These are phyloP conservation scores for Lonicera japonica DNA, from an alignment of 129 eudicot genomes.

Conservation along the genomic window DNA sequence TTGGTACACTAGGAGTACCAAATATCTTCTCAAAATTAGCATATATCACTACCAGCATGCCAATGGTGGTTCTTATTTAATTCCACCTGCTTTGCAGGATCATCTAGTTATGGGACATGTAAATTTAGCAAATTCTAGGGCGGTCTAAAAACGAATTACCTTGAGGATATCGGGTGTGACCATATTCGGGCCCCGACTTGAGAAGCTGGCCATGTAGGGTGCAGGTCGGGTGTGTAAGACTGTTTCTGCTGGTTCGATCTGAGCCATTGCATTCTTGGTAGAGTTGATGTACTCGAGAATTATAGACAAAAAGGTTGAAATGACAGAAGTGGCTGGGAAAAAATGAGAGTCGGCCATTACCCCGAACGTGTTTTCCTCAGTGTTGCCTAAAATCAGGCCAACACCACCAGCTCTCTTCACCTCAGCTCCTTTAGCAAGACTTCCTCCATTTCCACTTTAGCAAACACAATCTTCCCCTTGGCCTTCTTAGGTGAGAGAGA, in stretches of 20 bases:
- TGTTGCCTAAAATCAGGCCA: slow-evolving; percentile 68
- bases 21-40: too few relatives aligned
- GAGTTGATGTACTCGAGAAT: slow-evolving; percentile 54
- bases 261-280: slow-evolving; percentile 38
- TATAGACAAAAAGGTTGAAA: slow-evolving; percentile 34
- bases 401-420: slow-evolving; percentile 83
- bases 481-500: slow-evolving; percentile 60
- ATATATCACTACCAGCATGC: too few relatives aligned
- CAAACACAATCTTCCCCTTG: slow-evolving; percentile 82
- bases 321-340: slow-evolving; percentile 79
- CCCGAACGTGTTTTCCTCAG: slow-evolving; percentile 56
- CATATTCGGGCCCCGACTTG: too few relatives aligned
- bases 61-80: too few relatives aligned
- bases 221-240: slow-evolving; percentile 41
- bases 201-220: too few relatives aligned
- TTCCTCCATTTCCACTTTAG: slow-evolving; percentile 68
- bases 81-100: too few relatives aligned
- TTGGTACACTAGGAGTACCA: too few relatives aligned
- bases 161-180: too few relatives aligned
- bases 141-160: neutral
- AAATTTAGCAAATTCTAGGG: too few relatives aligned
- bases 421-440: slow-evolving; percentile 75
- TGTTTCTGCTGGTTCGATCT: slow-evolving; percentile 47
- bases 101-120: too few relatives aligned
- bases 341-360: slow-evolving; percentile 62